Evolutionary conservation across 2,329 filamentous ascomycete species (phyloP), one percentile per base, ranked within the genome.

Genomic region (Pestalotiopsis sp.): DNA sequence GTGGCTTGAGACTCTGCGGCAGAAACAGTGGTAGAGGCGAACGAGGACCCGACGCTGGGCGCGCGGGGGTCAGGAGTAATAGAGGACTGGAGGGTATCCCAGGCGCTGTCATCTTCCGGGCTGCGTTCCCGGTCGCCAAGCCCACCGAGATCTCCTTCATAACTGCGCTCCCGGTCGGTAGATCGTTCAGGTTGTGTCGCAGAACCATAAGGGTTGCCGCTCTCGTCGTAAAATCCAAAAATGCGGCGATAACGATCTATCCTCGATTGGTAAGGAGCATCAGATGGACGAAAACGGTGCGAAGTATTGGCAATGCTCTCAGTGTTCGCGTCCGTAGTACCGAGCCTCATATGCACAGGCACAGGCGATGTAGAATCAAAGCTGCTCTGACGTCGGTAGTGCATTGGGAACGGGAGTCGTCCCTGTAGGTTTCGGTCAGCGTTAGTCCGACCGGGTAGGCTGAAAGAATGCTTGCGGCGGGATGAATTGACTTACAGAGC

Each of bases 71-170:
- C 94, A 0, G 93, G 93, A 0, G 92, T 91, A 70, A 98, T 87
- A 0, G 93, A 97, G 6, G 88, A 91, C 68, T 94, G 84, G 66
- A 98, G 89, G 3, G 91, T 93, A 69, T 95, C 92, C 95, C 95
- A 98, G 1, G 85, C 84, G 64, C 86, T 85, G 71, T 89, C 86
- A 52, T 83, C 85, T 66, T 92, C 91, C 0, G 92, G 91, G 76
- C 91, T 94, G 73, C 94, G 90, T 71, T 93, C 89, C 69, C 94
- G 92, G 80, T 97, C 94, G 49, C 94, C 94, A 17, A 97, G 86
- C 3, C 94, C 94, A 79, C 97, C 91, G 1, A 92, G 56, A 45
- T 69, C 69, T 62, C 70, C 36, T 36, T 66, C 69, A 20, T 56
- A 69, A 39, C 70, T 68, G 38, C 69, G 49, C 11, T 36, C 71